Percentiles rank a stretch among this genome's conserved stretches.
phyloP scores from a whole-genome alignment of 306 rosid genomes.

The Gastrolobium villosum region DNA sequence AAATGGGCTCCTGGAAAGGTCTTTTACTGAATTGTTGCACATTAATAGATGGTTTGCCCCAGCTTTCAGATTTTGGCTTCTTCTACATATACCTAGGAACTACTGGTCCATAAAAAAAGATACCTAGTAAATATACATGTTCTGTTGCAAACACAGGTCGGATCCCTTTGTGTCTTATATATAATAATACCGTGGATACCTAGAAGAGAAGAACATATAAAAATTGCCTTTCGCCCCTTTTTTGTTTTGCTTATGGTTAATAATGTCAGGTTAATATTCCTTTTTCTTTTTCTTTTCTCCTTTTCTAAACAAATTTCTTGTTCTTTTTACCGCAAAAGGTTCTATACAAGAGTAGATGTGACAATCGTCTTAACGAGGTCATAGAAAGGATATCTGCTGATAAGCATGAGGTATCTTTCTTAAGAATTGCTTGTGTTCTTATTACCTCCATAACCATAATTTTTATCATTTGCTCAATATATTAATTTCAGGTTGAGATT shows the following conservation, averaged over 20 bases:
- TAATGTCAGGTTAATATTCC: conserved; percentile 16
- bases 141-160: conserved; percentile 29
- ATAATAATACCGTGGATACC: conserved; percentile 16
- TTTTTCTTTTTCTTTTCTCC: conserved; percentile 23
- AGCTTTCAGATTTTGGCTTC: conserved; percentile 41
- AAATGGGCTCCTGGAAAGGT: conserved; percentile 35
- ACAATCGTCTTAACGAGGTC: conserved; percentile 91
- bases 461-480: conserved; percentile 41
- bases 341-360: conserved; percentile 98
- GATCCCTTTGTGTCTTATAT: conserved; percentile 22
- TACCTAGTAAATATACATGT: conserved; percentile 17
- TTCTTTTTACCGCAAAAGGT: conserved; percentile 63
- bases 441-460: conserved; percentile 30
- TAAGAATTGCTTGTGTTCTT: conserved; percentile 47
- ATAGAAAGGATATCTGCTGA: conserved; percentile 83
- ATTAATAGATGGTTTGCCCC: conserved; percentile 14
- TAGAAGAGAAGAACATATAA: conserved; percentile 30
- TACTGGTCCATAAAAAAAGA: not conserved
- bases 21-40: conserved; percentile 4
- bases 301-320: conserved; percentile 33
- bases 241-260: conserved; percentile 28
- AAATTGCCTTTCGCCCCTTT: conserved; percentile 21
- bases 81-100: conserved; percentile 34
- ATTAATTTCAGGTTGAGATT: conserved; percentile 73
- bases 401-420: conserved; percentile 80